These are phyloP conservation scores for Brassica rapa DNA, from an alignment of 345 rosid genomes.

Conservation along the genomic window DNA sequence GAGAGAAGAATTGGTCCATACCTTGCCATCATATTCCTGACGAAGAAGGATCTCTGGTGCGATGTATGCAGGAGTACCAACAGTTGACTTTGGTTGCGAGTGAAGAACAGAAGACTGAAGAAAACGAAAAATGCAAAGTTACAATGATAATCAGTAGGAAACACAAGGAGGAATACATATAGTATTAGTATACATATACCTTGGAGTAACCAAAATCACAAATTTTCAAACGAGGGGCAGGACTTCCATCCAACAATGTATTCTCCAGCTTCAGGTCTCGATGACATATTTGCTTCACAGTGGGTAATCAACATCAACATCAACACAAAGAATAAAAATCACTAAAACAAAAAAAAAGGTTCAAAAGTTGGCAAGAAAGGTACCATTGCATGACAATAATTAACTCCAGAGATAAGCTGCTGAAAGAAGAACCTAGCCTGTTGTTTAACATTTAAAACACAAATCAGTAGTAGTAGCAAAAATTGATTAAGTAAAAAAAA, in stretches of 20 bases:
- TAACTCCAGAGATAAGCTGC: conserved; percentile 94
- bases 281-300: conserved; percentile 89
- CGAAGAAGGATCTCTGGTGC: conserved; percentile 90
- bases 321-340: conserved; percentile 5
- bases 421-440: conserved; percentile 98
- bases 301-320: neutral
- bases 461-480: conserved; percentile 13
- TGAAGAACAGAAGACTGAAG: conserved; percentile 88
- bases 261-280: conserved; percentile 91
- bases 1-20: conserved; percentile 30
- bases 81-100: conserved; percentile 94
- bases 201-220: conserved; percentile 98
- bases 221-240: conserved; percentile 88
- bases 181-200: conserved; percentile 44
- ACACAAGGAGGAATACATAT: neutral
- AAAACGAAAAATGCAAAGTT: neutral
- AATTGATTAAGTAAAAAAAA: neutral
- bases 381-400: conserved; percentile 97
- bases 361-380: neutral
- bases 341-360: neutral
- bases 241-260: conserved; percentile 90
- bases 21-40: conserved; percentile 96
- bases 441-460: neutral
- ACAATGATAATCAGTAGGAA: neutral
- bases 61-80: conserved; percentile 97